Evolutionary conservation across 441 rosid genomes (phyloP), one percentile per base, ranked within the genome.

Genomic region (Biscutella laevigata): DNA sequence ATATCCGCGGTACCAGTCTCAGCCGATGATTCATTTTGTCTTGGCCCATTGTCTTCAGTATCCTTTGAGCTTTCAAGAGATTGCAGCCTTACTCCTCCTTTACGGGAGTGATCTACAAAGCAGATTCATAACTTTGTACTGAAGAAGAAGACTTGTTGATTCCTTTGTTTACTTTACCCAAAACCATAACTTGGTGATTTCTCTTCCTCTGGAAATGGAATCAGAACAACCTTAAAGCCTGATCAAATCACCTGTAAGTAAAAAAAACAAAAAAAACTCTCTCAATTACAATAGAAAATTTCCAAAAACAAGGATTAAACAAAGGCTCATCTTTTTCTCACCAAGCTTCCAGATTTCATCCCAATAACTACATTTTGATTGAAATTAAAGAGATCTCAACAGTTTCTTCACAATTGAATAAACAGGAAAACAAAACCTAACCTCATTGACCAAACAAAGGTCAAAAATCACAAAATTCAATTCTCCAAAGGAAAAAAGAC

Each of bases 1-100:
- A 81, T 66, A 39, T 78, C 94, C 82, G 83, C 71, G 41, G 80
- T 74, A 15, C 76, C 70, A 43, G 95, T 83, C 49, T 86, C 94
- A 0, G 77, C 79, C 8, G 91, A 82, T 44, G 94, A 88, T 67
- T 72, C 89, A 42, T 64, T 29, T 14, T 72, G 61, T 42, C 58
- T 53, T 4, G 44, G 50, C 11, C 17, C 78, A 51, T 51, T 64
- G 44, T 58, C 81, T 63, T 75, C 72, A 15, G 72, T 62, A 35
- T 80, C 77, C 14, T 68, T 69, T 43, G 86, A 77, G 76, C 78
- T 77, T 59, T 71, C 83, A 6, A 78, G 57, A 52, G 81, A 69
- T 45, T 72, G 81, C 53, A 87, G 66, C 61, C 64, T 77, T 49
- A 53, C 67, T 54, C 81, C 82, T 50, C 77, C 81, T 58, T 69